phyloP scores from a whole-genome alignment of 2,329 filamentous ascomycete species.

The Dothiorella sarmentorum region DNA sequence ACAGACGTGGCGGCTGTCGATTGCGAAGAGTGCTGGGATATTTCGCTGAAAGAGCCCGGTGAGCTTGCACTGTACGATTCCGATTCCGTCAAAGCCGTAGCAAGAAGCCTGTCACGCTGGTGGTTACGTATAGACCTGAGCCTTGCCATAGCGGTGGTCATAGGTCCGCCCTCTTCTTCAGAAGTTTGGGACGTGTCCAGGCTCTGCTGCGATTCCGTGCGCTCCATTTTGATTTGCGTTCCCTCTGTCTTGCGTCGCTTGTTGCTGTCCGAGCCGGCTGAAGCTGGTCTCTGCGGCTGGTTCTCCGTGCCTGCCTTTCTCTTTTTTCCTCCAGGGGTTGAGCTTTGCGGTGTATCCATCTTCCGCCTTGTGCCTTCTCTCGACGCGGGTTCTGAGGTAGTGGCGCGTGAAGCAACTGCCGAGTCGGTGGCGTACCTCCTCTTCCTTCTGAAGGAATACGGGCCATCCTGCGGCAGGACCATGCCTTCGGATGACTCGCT shows the following conservation, averaged over 20 bases:
- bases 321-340: not conserved
- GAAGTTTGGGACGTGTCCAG: slow-evolving; percentile 22
- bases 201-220: slow-evolving; percentile 31
- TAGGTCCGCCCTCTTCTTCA: not conserved
- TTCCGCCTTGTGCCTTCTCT: not conserved
- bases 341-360: not conserved
- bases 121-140: slow-evolving; percentile 30
- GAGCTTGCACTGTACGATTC: slow-evolving; percentile 12
- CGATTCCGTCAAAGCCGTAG: slow-evolving; percentile 28
- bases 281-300: not conserved
- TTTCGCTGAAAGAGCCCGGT: slow-evolving; percentile 20
- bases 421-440: slow-evolving; percentile 27
- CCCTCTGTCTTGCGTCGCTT: not conserved
- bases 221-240: slow-evolving; percentile 28
- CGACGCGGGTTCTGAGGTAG: not conserved
- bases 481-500: not conserved
- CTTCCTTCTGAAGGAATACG: slow-evolving; percentile 28
- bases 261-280: not conserved
- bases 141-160: slow-evolving; percentile 20
- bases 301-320: not conserved
- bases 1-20: slow-evolving; percentile 39
- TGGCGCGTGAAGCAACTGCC: slow-evolving; percentile 20
- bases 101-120: slow-evolving; percentile 32
- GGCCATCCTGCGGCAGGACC: not conserved
- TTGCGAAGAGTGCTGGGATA: slow-evolving; percentile 34